Evolutionary conservation across 2,329 filamentous ascomycete species (phyloP).

Genomic region (Penicillium rolfsii): DNA sequence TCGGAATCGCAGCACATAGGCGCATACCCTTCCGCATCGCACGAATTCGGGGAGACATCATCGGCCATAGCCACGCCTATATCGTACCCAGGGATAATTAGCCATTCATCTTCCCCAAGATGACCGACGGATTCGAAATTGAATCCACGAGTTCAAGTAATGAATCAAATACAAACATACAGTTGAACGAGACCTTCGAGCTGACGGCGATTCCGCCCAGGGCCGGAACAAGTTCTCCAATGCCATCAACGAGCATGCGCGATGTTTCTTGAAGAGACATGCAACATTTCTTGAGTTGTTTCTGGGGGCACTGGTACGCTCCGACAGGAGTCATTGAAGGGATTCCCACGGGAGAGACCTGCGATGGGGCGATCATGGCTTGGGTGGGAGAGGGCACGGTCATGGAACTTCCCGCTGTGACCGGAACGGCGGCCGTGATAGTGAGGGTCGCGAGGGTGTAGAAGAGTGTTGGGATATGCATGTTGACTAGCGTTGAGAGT

Average conservation of each 20-base stretch:
- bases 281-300: slow-evolving; percentile 35
- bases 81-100: background rate
- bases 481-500: background rate
- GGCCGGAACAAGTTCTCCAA: slow-evolving; percentile 30
- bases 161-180: slow-evolving; percentile 23
- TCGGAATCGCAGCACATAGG: slow-evolving; percentile 34
- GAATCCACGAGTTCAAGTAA: background rate
- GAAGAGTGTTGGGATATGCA: slow-evolving; percentile 21
- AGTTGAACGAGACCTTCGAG: slow-evolving; percentile 31
- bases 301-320: slow-evolving; percentile 29
- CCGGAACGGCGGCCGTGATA: slow-evolving; percentile 19
- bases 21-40: slow-evolving; percentile 18
- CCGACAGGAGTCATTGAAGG: slow-evolving; percentile 17
- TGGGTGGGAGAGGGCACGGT: slow-evolving; percentile 10
- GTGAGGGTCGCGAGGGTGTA: slow-evolving; percentile 16
- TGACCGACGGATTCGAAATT: background rate
- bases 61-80: slow-evolving; percentile 29
- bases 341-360: slow-evolving; percentile 7
- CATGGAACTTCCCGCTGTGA: slow-evolving; percentile 6
- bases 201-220: slow-evolving; percentile 27
- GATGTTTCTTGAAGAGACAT: slow-evolving; percentile 24
- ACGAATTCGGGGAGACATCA: slow-evolving; percentile 20
- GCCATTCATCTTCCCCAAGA: background rate
- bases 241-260: slow-evolving; percentile 16
- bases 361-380: slow-evolving; percentile 5